These are phyloP conservation scores for Botryotinia globosa DNA, from an alignment of 2,329 filamentous ascomycete species.

Conservation along the genomic window DNA sequence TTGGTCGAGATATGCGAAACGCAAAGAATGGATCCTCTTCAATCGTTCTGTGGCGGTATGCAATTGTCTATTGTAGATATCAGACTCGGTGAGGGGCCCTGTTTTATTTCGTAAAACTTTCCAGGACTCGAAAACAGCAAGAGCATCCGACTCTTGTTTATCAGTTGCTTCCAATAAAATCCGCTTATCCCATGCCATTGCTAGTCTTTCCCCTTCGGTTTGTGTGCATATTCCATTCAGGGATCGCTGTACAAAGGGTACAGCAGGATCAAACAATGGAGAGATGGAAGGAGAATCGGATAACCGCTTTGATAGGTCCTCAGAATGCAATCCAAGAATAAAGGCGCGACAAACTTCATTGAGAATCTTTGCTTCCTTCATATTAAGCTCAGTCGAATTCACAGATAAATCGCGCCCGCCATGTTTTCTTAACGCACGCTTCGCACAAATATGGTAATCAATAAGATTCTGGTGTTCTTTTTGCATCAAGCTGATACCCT, in stretches of 20 bases:
- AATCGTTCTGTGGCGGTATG: slow-evolving; percentile 48
- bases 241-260: slow-evolving; percentile 41
- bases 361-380: slow-evolving; percentile 48
- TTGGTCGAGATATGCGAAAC: slow-evolving; percentile 54
- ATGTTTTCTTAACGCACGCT: slow-evolving; percentile 34
- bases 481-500: slow-evolving; percentile 30
- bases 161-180: slow-evolving; percentile 40
- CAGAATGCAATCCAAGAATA: slow-evolving; percentile 51
- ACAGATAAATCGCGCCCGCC: slow-evolving; percentile 35
- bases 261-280: slow-evolving; percentile 36
- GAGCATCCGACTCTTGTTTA: slow-evolving; percentile 40
- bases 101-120: slow-evolving; percentile 38
- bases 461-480: slow-evolving; percentile 33
- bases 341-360: slow-evolving; percentile 54
- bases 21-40: slow-evolving; percentile 51
- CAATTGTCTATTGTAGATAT: slow-evolving; percentile 53
- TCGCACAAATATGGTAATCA: slow-evolving; percentile 37
- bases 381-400: slow-evolving; percentile 28
- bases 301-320: slow-evolving; percentile 46
- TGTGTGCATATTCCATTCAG: slow-evolving; percentile 54
- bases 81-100: slow-evolving; percentile 44
- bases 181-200: slow-evolving; percentile 46
- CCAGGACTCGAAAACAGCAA: slow-evolving; percentile 47
- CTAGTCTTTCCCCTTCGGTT: slow-evolving; percentile 54
- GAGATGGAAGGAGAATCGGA: slow-evolving; percentile 48